A percentile compares a stretch with the other conserved stretches of the same genome.
Conservation (phyloP, 169 alveolate species). For the Cystoisospora suis region DNA sequence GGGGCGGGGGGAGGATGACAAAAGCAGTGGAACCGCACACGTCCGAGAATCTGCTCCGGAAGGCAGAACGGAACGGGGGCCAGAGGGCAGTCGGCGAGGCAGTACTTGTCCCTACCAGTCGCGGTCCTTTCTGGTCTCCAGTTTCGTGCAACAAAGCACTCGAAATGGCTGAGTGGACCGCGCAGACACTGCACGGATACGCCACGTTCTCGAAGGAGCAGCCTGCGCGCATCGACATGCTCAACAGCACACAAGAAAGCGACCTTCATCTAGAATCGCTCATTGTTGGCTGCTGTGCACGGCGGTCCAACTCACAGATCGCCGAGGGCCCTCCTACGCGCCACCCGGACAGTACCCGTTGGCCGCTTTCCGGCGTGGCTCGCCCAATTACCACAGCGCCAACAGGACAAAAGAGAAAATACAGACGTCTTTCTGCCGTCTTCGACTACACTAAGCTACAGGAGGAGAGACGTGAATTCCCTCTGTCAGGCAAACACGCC, state of each 20-base stretch:
- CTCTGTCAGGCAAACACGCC: too few species aligned
- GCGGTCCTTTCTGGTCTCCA: too few species aligned
- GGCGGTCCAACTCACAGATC: not conserved
- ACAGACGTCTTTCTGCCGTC: too few species aligned
- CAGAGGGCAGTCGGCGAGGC: too few species aligned
- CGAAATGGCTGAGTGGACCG: constrained; percentile 2
- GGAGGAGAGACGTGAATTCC: too few species aligned
- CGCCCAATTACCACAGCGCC: not conserved
- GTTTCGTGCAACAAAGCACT: not conserved
- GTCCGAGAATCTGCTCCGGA: too few species aligned
- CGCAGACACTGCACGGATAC: constrained; percentile 1
- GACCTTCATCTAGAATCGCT: not conserved
- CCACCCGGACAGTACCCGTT: not conserved
- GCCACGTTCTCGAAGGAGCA: constrained; percentile 1
- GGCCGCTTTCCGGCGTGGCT: not conserved
- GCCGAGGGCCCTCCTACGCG: not conserved
- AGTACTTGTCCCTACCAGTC: too few species aligned
- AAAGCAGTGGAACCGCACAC: too few species aligned
- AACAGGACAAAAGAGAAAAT: not conserved
- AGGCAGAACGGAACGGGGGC: too few species aligned
- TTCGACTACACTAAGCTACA: too few species aligned
- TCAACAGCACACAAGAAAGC: not conserved
- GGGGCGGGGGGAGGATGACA: too few species aligned
- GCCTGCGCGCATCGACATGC: too few species aligned
- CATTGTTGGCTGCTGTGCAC: not conserved